Evolutionary conservation across 163 green algal genomes (phyloP), one percentile per base, ranked within the genome.

Genomic region (Picocystis sp.): DNA sequence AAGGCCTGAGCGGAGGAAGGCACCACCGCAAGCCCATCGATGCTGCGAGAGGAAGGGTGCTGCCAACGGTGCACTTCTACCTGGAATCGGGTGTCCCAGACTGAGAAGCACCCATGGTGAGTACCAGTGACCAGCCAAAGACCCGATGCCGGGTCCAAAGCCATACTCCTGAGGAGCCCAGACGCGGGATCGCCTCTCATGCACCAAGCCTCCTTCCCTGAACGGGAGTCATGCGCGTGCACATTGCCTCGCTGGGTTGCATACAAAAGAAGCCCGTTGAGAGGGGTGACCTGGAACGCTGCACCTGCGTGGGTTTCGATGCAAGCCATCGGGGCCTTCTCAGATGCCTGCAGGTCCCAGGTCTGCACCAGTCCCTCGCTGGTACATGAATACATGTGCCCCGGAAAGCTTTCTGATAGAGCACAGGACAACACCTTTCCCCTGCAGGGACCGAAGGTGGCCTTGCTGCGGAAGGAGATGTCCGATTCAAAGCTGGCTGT

Each of bases 71-170:
- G 41, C 17, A 75, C 56, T 8, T 58, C 63, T 43, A 87, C 53
- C 47, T 64, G 61, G 68, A 90, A 92, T 52, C 83, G 71, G 24
- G 81, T 62, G 57, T 93, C 83, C 83, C 83, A 93, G 44, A 91
- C 52, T 3, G 62, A 55, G 44, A 91, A 50, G 29, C 61, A 56
- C 33, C 83, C 83, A 8, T 73, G 65, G 45, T 45, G 76, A 58
- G 55, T 81, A 45, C 78, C 81, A 12, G 72, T 78, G 21, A 79
- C 19, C 47, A 81, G 50, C 71, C 72, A 83, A 44, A 56, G 61
- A 17, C 46, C 34, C 23, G 57, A 45, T 25, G 33, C 22, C 5
- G 51, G 55, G 21, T 76, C 65, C 41, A 50, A 21, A n/a, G 43
- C 52, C 45, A 65, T 55, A 47, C 23, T 33, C 19, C 49, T 58